Evolutionary conservation across 2,329 filamentous ascomycete genomes (phyloP).

Genomic region (Albophoma yamanashiensis): DNA sequence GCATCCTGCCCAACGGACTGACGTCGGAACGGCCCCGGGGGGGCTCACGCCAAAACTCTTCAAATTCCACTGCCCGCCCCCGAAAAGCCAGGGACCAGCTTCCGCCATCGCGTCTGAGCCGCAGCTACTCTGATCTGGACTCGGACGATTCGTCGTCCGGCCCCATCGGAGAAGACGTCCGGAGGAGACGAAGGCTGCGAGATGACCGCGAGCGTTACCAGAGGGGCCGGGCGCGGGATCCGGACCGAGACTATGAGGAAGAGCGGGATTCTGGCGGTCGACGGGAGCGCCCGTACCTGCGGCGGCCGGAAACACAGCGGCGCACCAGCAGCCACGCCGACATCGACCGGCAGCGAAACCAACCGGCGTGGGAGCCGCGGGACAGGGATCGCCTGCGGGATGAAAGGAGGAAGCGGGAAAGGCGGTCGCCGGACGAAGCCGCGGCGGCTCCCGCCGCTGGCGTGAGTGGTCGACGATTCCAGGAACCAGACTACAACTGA

Average conservation of each 20-base stretch:
- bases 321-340: slow-evolving; percentile 41
- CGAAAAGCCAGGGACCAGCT: slow-evolving; percentile 30
- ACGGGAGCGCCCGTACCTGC: slow-evolving; percentile 22
- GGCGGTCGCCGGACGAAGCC: slow-evolving; percentile 21
- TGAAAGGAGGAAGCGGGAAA: slow-evolving; percentile 24
- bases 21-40: slow-evolving; percentile 24
- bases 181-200: slow-evolving; percentile 11
- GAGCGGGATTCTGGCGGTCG: slow-evolving; percentile 18
- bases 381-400: slow-evolving; percentile 20
- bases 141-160: slow-evolving; percentile 24
- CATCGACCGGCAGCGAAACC: slow-evolving; percentile 29
- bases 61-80: slow-evolving; percentile 17
- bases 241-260: slow-evolving; percentile 19
- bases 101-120: slow-evolving; percentile 27
- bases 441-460: slow-evolving; percentile 19
- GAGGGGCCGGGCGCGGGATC: slow-evolving; percentile 20
- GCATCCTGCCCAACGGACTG: slow-evolving; percentile 27
- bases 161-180: slow-evolving; percentile 19
- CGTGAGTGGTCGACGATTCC: slow-evolving; percentile 25
- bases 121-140: slow-evolving; percentile 29
- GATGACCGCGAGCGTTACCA: slow-evolving; percentile 20
- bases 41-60: slow-evolving; percentile 21
- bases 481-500: slow-evolving; percentile 22
- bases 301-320: slow-evolving; percentile 28
- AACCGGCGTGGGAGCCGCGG: slow-evolving; percentile 20